phyloP scores from a whole-genome alignment of 1,284 basidiomycete species.

The Vanrija sp. region DNA sequence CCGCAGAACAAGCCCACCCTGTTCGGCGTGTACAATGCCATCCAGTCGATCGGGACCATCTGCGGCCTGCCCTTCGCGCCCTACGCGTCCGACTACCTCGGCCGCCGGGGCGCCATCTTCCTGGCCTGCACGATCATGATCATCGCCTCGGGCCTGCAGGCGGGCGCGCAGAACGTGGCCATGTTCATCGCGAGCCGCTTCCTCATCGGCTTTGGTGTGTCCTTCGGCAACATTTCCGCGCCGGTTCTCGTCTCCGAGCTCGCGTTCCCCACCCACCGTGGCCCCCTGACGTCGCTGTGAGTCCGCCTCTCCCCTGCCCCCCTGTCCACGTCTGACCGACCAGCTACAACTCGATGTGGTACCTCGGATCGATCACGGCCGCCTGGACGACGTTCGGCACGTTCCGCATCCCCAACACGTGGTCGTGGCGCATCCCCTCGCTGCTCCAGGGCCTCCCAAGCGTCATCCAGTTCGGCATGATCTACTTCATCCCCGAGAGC shows the following conservation, averaged over 20 bases:
- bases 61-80: conserved; percentile 18
- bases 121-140: conserved; percentile 49
- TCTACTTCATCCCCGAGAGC: conserved; percentile 32
- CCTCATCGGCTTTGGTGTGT: conserved; percentile 66
- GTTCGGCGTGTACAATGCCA: conserved; percentile 21
- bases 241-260: conserved; percentile 72
- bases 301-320: background rate
- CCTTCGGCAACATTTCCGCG: conserved; percentile 50
- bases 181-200: conserved; percentile 58
- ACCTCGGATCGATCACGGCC: conserved; percentile 57
- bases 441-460: conserved; percentile 57
- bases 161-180: conserved; percentile 54
- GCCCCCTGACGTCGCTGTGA: conserved; percentile 51
- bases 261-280: conserved; percentile 57
- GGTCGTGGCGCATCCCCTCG: conserved; percentile 55
- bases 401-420: conserved; percentile 8
- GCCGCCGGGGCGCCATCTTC: conserved; percentile 36
- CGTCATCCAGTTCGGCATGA: background rate
- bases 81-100: conserved; percentile 31
- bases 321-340: background rate
- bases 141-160: conserved; percentile 58
- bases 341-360: conserved; percentile 63
- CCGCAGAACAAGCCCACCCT: background rate
- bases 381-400: conserved; percentile 26
- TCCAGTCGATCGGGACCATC: conserved; percentile 19